Percentiles rank a stretch among this genome's conserved stretches.
phyloP scores from a whole-genome alignment of 176 grass and related monocot genomes.

The Musa beccarii region DNA sequence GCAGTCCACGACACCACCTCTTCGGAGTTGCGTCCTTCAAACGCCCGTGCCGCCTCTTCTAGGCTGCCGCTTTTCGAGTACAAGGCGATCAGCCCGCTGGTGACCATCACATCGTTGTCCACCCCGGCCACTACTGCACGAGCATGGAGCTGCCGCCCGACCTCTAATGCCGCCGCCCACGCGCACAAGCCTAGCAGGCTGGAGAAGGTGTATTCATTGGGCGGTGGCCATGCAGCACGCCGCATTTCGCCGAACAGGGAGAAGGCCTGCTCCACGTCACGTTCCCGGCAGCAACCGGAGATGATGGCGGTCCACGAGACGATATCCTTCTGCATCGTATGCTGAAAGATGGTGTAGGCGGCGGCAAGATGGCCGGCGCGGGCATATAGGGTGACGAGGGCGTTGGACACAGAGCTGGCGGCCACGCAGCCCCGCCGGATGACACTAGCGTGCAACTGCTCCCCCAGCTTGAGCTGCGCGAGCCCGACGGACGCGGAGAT shows the following conservation, averaged over 20 bases:
- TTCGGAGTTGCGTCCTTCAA: constrained; percentile 17
- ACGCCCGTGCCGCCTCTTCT: constrained; percentile 29
- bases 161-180: constrained; percentile 23
- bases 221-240: constrained; percentile 15
- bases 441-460: constrained; percentile 49
- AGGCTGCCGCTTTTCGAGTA: constrained; percentile 58
- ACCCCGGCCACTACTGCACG: constrained; percentile 24
- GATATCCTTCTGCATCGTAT: constrained; percentile 38
- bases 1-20: constrained; percentile 52
- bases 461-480: constrained; percentile 10
- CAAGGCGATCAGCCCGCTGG: constrained; percentile 42
- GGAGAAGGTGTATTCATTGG: constrained; percentile 58
- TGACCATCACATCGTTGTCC: constrained; percentile 34
- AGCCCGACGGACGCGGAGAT: constrained; percentile 39
- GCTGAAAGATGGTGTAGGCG: constrained; percentile 34
- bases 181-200: constrained; percentile 46
- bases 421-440: constrained; percentile 26
- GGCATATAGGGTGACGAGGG: constrained; percentile 49
- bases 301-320: constrained; percentile 65
- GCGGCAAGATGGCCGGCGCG: constrained; percentile 21
- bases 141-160: constrained; percentile 40
- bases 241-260: constrained; percentile 39
- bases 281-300: constrained; percentile 38
- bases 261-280: constrained; percentile 35
- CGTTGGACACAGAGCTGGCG: constrained; percentile 37